Percentiles rank a stretch among this genome's conserved stretches.
Conservation (phyloP, 2,329 filamentous ascomycete genomes). For the Xylariomycetidae sp. region DNA sequence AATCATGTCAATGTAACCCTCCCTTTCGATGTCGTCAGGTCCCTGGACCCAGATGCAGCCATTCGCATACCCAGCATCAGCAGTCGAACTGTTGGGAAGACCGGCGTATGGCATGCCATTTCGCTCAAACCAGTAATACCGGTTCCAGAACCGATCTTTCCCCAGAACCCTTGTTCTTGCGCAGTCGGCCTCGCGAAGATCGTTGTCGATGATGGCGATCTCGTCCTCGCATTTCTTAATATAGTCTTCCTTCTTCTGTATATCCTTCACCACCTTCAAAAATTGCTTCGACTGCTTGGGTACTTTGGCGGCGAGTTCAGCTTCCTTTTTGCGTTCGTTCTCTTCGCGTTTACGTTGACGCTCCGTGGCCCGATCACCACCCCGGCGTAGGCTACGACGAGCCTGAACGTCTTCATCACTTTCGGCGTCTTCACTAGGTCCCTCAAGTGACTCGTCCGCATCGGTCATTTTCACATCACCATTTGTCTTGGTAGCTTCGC, state of each 20-base stretch:
- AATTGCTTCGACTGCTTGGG: conserved; percentile 84
- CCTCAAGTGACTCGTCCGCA: conserved; percentile 57
- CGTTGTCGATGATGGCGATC: conserved; percentile 81
- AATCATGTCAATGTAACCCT: conserved; percentile 78
- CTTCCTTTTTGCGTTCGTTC: conserved; percentile 65
- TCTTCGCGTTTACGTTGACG: conserved; percentile 72
- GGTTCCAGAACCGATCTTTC: conserved; percentile 95
- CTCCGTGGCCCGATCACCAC: conserved; percentile 65
- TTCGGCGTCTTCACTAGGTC: conserved; percentile 57
- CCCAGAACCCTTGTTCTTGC: conserved; percentile 84
- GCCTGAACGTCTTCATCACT: conserved; percentile 63
- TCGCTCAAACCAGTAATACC: conserved; percentile 98
- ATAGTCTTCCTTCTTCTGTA: conserved; percentile 77
- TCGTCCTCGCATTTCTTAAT: conserved; percentile 80
- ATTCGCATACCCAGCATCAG: conserved; percentile 83
- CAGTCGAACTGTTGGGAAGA: conserved; percentile 81
- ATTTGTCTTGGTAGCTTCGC: conserved; percentile 43
- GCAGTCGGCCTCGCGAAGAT: conserved; percentile 89
- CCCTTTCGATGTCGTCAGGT: conserved; percentile 80
- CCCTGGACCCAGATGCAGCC: conserved; percentile 96
- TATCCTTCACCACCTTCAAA: conserved; percentile 80
- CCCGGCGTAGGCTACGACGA: conserved; percentile 51
- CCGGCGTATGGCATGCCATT: conserved; percentile 97
- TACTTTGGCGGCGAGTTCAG: conserved; percentile 59
- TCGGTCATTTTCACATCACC: conserved; percentile 60